Percentiles rank a stretch among this genome's conserved stretches.
Evolutionary conservation across 805 yeast species (phyloP).

Genomic region (Cyberlindnera nakhonratchasimensis): DNA sequence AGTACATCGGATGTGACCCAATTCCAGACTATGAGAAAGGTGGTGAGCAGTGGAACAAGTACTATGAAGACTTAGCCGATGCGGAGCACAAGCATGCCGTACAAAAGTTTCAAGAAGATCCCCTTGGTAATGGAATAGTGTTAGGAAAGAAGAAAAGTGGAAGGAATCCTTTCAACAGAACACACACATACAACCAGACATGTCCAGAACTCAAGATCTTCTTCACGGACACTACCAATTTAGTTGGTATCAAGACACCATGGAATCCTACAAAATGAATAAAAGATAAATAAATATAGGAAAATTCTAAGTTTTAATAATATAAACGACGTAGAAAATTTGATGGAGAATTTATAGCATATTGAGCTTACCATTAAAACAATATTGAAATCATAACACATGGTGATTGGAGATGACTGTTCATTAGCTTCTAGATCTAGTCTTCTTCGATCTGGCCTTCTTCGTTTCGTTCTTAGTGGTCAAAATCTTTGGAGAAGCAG

Average conservation of each 20-base stretch:
- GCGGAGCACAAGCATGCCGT: slow-evolving; percentile 55
- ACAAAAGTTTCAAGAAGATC: slow-evolving; percentile 49
- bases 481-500: not conserved
- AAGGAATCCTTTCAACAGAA: slow-evolving; percentile 55
- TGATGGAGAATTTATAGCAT: too few relatives aligned
- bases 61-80: slow-evolving; percentile 43
- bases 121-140: slow-evolving; percentile 49
- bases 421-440: slow-evolving; percentile 1
- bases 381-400: too few relatives aligned
- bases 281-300: not conserved
- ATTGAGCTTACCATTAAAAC: too few relatives aligned
- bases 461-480: not conserved
- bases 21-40: slow-evolving; percentile 34
- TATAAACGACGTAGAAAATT: too few relatives aligned
- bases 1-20: slow-evolving; percentile 60
- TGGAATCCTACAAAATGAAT: slow-evolving; percentile 2
- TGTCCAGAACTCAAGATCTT: slow-evolving; percentile 15
- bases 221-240: slow-evolving; percentile 9
- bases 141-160: slow-evolving; percentile 44
- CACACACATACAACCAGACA: slow-evolving; percentile 34
- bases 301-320: too few relatives aligned
- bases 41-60: slow-evolving; percentile 30
- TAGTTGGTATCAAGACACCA: slow-evolving; percentile 5
- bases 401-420: too few relatives aligned
- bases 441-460: not conserved